Base-by-base conservation (phyloP, 768 basidiomycete genomes). In the Gelatoporia subvermispora region DNA sequence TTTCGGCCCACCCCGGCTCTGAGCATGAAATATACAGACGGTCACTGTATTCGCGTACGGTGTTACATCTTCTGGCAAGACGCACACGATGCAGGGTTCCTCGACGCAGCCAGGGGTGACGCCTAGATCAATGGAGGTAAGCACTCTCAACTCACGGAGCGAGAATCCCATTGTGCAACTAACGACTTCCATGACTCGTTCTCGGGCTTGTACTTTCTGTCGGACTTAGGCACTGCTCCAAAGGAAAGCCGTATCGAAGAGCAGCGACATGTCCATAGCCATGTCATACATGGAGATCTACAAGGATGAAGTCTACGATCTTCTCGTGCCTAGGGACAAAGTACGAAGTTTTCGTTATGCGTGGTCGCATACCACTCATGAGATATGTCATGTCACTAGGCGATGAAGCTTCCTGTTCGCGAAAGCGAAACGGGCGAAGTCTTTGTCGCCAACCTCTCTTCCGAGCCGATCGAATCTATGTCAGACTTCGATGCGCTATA, bases 41-140 rank as follows among this genome's bases (percentile, higher is more conserved):
- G 82, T 90, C 3, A 93, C 90, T 9, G 82, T 93, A 15, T 93
- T 93, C 54, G 88, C 89, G 1, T 93, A 93, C 65, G 92, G 92
- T 7, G 90, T 93, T 11, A 93, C 90, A 9, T 91, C 88, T 1
- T 90, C 87, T 4, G 92, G 91, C 16, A 93, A 93, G 72, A 94
- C 91, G 0, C 81, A 92, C 64, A 95, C 93, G 0, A 94, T 95
- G 88, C 91, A 93, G 68, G 92, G 92, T 34, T 81, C 75, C 7
- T 74, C 67, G 34, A 41, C 72, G 1, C 75, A 88, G 25, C 88
- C 87, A n/a, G 92, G 92, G 1, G 84, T 94, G 47, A 93, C 93
- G 54, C 89, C 89, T 20, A 76, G 88, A 22, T 81, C 83, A 5
- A 82, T 93, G n/a, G 67, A 79, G 62, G 89, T 84, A 51, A 41